Base-by-base conservation (phyloP, 176 grass and related monocot species). In the Aegilops longissima region DNA sequence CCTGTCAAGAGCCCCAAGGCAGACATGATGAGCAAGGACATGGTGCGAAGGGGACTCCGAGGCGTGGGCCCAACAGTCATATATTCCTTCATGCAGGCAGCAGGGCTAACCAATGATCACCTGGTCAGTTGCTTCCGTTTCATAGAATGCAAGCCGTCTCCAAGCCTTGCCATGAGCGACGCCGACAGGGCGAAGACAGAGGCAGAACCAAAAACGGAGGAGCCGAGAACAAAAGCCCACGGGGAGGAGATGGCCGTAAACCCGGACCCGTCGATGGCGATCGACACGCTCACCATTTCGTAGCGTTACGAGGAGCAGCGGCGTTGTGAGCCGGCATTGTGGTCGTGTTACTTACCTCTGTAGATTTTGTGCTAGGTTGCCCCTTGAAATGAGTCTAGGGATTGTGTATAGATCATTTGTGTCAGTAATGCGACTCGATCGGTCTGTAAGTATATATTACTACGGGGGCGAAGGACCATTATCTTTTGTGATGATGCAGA, bases 1-100 rank as follows among this genome's bases (percentile, higher is more conserved):
- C 92, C 92, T 3, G 92, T 89, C 18, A 99, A 99, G 86, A 94
- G 92, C 47, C 92, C 97, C 56, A 99, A 96, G 85, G 97, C 97
- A 54, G 97, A 99, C 29, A 62, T 85, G 58, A 96, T 96, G 35
- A 99, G 97, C 90, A 99, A 96, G 84, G 97, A 96, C 84, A 82
- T 99, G 82, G 44, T 99, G 30, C 74, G 88, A 86, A 91, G 94
- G 66, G 97, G 94, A 30, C 91, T 96, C 80, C 87, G 92, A 39
- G 90, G 97, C 21, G 97, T 99, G 54, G 92, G 94, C 9, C 90
- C 92, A 5, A 94, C 92, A 0, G 87, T 96, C 9, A 86, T 96
- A 83, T 96, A 99, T 83, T 99, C 90, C 77, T 99, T 99, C 85
- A 96, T 96, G 94, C 97, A 99, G 83, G 97, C 79, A 63, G 94